Base-by-base conservation (phyloP, 176 grass and related monocot species). In the Carex pumila region DNA sequence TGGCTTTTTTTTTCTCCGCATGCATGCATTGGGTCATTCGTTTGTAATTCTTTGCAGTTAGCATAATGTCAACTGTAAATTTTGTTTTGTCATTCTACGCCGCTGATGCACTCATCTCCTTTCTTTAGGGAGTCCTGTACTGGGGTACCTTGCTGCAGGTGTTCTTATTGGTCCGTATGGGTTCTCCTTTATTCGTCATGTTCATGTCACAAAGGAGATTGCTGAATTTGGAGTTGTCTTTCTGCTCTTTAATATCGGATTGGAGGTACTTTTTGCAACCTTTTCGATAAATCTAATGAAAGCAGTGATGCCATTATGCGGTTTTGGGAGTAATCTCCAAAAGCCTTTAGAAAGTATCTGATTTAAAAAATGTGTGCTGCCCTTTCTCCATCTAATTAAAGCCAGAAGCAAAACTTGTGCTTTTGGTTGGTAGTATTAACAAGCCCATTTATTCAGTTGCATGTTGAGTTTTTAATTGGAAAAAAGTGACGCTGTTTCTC, bases 201-300 rank as follows among this genome's bases (percentile, higher is more conserved):
- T 99, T 75, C 96, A 99, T 61, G 96, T 88, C 22, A 99, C 96
- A 85, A 99, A 99, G 86, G 93, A 91, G 49, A 95, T 99, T 89
- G 96, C 93, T 87, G 96, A 99, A 92, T 99, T 99, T 61, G 96
- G 93, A 88, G 96, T 99, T 18, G 96, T 99, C 30, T 99, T 99
- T 87, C 91, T 99, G 76, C 84, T 99, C 57, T 99, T 99, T 82
- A 99, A 99, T 87, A 99, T 99, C 88, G 96, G 96, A 79, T 91
- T 99, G 81, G 96, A 99, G 96, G 96, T 99, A 95, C 41, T 34
- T 50, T 87, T 67, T 84, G 78, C 84, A 49, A 85, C 21, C 2
- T 82, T 62, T 49, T 85, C 52, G 71, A 56, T 70, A 79, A 47
- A 81, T 60, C 15, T 71, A 71, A 56, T 78, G 52, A 55, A 57